Percentiles rank a stretch among this genome's conserved stretches.
These are phyloP conservation scores for Saturnispora ahearnii DNA, from an alignment of 805 yeast species.

Conservation along the genomic window DNA sequence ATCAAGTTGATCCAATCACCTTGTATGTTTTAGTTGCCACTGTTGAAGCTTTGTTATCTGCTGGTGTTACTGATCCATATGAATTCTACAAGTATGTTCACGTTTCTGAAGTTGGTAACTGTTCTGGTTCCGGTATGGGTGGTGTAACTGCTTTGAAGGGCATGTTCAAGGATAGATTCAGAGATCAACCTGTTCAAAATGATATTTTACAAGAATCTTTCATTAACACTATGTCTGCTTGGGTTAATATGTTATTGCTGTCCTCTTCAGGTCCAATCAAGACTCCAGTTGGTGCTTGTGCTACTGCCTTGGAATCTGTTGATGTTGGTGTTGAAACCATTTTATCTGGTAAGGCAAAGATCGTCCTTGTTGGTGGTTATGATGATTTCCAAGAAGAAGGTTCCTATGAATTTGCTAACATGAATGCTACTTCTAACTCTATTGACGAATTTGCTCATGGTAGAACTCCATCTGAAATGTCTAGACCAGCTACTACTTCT, in stretches of 20 bases:
- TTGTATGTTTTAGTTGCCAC: constrained; percentile 88
- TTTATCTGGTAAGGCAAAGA: constrained; percentile 87
- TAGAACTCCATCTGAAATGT: constrained; percentile 97
- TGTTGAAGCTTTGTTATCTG: constrained; percentile 83
- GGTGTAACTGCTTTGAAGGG: constrained; percentile 96
- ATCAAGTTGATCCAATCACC: constrained; percentile 95
- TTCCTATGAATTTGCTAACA: constrained; percentile 93
- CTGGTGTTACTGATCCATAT: constrained; percentile 97
- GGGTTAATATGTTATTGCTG: constrained; percentile 97
- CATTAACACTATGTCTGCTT: constrained; percentile 98
- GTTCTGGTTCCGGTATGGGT: constrained; percentile 99
- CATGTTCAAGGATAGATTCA: constrained; percentile 92
- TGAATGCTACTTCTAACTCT: constrained; percentile 96
- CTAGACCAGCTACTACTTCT: constrained; percentile 94
- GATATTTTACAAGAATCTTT: constrained; percentile 97
- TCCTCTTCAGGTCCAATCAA: constrained; percentile 98
- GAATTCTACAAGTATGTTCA: constrained; percentile 98
- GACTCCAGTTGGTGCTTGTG: constrained; percentile 99
- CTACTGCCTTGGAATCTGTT: constrained; percentile 96
- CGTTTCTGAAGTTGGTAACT: constrained; percentile 97
- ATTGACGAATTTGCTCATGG: constrained; percentile 85
- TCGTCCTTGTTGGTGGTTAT: constrained; percentile 96
- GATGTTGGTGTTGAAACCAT: constrained; percentile 95
- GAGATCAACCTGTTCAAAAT: constrained; percentile 91
- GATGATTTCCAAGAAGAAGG: constrained; percentile 99